phyloP scores from a whole-genome alignment of 495 filamentous ascomycete genomes.

The Penicillium daleae region DNA sequence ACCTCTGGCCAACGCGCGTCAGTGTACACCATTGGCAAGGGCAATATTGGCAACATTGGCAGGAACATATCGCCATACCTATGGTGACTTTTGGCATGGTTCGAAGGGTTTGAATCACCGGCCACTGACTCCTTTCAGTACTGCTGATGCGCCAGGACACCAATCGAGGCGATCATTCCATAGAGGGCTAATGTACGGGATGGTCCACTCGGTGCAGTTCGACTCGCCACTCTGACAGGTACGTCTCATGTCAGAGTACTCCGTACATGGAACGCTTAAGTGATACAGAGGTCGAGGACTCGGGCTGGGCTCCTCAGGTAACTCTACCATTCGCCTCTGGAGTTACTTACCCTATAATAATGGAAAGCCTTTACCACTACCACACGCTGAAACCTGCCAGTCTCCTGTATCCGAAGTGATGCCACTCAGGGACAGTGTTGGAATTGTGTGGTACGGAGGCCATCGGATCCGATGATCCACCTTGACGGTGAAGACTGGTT shows the following conservation, averaged over 20 bases:
- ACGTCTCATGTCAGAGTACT: background rate
- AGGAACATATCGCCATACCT: background rate
- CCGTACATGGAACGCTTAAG: background rate
- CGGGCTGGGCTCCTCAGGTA: no score
- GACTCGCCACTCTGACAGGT: background rate
- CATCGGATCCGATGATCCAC: constrained; percentile 12
- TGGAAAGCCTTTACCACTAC: background rate
- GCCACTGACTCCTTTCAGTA: background rate
- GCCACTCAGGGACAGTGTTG: constrained; percentile 8
- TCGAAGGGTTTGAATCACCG: background rate
- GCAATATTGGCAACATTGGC: background rate
- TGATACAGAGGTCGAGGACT: background rate
- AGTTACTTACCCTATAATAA: background rate
- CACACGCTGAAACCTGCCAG: background rate
- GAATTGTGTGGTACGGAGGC: constrained; percentile 6
- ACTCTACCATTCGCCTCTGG: no score
- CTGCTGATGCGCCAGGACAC: background rate
- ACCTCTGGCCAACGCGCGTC: constrained; percentile 8
- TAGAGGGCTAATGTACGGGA: constrained; percentile 7
- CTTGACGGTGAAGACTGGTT: background rate
- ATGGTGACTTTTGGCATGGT: background rate
- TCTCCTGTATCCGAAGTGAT: constrained; percentile 5
- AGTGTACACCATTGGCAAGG: background rate
- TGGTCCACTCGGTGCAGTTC: constrained; percentile 12
- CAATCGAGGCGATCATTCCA: constrained; percentile 12